Conservation (phyloP, 208 protist genomes). For the Crithidia brevicula region DNA sequence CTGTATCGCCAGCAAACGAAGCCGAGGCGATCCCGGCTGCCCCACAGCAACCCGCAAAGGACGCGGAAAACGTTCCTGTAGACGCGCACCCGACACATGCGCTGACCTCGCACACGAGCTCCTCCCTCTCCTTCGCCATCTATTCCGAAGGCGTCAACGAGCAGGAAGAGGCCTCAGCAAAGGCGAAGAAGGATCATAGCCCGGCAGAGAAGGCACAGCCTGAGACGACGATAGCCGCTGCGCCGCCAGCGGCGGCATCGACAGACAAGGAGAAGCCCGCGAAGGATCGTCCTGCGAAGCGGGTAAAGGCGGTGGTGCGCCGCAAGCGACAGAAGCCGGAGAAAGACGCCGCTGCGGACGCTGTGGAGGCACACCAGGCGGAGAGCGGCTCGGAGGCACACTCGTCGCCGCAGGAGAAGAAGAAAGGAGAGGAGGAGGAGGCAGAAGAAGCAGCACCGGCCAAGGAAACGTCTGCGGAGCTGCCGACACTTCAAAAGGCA, state of each 20-base stretch:
- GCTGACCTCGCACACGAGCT: slow-evolving; percentile 2
- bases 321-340: slow-evolving; percentile 11
- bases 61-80: too few species aligned
- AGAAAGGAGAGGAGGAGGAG: not conserved
- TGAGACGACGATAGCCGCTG: not conserved
- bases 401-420: not conserved
- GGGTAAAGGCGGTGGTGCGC: slow-evolving; percentile 18
- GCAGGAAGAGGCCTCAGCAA: not conserved
- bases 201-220: not conserved
- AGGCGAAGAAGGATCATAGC: not conserved
- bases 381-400: not conserved
- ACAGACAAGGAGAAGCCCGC: not conserved
- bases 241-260: not conserved
- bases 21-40: not conserved
- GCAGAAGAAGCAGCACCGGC: not conserved
- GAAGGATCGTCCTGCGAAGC: not conserved
- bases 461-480: too few species aligned
- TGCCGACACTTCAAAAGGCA: not conserved
- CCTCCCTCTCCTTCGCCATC: slow-evolving; percentile 1
- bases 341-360: not conserved
- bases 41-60: not conserved
- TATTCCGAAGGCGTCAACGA: not conserved
- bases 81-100: too few species aligned
- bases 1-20: not conserved
- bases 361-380: not conserved